Base-by-base conservation (phyloP, 345 rosid genomes). In the Murraya koenigii region DNA sequence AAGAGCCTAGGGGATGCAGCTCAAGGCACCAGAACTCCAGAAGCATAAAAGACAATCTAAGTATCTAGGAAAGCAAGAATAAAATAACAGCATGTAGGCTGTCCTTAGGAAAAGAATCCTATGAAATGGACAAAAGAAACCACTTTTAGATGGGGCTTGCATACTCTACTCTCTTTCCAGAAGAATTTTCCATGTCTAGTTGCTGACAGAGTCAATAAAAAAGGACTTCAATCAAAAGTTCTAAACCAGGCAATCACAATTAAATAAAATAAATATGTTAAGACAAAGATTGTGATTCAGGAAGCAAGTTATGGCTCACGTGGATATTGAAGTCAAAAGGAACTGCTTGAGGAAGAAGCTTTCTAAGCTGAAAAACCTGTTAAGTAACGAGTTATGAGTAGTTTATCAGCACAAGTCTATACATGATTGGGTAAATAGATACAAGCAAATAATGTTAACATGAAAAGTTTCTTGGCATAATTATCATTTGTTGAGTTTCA, bases 261-360 rank as follows among this genome's bases (percentile, higher is more conserved):
- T 28, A 28, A n/a, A 41, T 11, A 62, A 38, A 25, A 38, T 56
- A 71, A 33, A 35, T 23, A 26, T 26, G 33, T 32, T 17, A 26
- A 75, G 14, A n/a, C 4, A 8, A 59, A 55, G 63, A 41, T 69
- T n/a, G 26, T 58, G 26, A 47, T 36, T 52, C 39, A 33, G 35
- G 25, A 69, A 76, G 66, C n/a, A 69, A 79, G 67, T 32, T 28
- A 70, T 25, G 55, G 72, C 97, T 89, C 87, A 92, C 97, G 67
- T 96, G 99, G 80, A 96, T 90, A 75, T 94, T 94, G 79, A 96
- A 96, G 87, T 96, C 97, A 75, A 91, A 94, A 71, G 90, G 83
- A 78, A 85, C 58, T 55, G 91, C 86, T 35, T 72, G 74, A 4
- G 97, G 98, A 78, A 92, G 95, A 78, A 96, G 97, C 89, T 94